phyloP scores from a whole-genome alignment of 2,329 filamentous ascomycete species.

The Trichoderma cornu-damae region DNA sequence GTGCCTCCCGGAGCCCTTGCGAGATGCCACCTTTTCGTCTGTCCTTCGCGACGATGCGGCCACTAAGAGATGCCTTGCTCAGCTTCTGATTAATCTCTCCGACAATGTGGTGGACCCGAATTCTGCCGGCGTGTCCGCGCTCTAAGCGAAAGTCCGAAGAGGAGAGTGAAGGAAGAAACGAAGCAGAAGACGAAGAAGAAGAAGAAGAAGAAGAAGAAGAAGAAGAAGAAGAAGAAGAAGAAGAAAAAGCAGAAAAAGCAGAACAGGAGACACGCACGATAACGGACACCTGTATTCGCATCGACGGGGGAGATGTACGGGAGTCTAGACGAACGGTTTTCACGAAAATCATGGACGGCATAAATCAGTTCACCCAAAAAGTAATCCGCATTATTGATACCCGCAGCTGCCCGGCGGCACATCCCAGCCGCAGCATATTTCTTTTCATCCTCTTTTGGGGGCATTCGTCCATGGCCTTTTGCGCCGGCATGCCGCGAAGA shows the following conservation, averaged over 20 bases:
- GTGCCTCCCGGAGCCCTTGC: conserved; percentile 96
- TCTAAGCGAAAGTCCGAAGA: conserved; percentile 25
- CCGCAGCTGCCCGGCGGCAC: conserved; percentile 22
- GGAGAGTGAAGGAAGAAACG: not conserved
- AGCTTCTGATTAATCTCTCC: conserved; percentile 91
- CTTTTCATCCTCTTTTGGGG: conserved; percentile 14
- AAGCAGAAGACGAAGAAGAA: not conserved
- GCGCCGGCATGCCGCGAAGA: conserved; percentile 3
- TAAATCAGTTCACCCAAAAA: conserved; percentile 28
- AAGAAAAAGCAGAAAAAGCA: not conserved
- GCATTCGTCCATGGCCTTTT: not conserved
- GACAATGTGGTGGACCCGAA: conserved; percentile 66
- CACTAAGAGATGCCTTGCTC: conserved; percentile 95
- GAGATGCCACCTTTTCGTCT: conserved; percentile 93
- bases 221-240: not conserved
- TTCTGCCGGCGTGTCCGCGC: conserved; percentile 33
- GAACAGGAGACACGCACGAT: not conserved
- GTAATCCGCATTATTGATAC: conserved; percentile 33
- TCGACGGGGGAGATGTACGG: conserved; percentile 24
- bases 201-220: not conserved
- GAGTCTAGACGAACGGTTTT: conserved; percentile 24
- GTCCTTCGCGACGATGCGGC: conserved; percentile 95
- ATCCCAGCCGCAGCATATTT: conserved; percentile 12
- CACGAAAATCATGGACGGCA: conserved; percentile 30
- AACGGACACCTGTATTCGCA: conserved; percentile 3